Evolutionary conservation across 345 rosid species (phyloP).

Genomic region (Eucalyptus fibrosa): DNA sequence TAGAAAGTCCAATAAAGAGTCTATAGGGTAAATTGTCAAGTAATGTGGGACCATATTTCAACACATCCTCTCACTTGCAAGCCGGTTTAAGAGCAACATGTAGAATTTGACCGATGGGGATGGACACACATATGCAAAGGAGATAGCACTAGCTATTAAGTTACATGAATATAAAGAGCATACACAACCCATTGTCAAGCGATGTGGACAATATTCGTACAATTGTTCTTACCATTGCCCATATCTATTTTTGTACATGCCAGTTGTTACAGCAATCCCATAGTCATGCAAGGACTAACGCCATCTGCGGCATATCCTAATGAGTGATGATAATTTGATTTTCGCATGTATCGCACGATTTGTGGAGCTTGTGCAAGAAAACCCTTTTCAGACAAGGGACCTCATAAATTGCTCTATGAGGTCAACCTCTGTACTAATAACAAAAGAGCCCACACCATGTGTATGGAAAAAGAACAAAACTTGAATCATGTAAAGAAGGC

Average conservation of each 20-base stretch:
- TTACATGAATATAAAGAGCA: too few species aligned
- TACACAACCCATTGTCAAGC: neutral
- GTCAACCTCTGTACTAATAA: too few species aligned
- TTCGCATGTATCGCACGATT: neutral
- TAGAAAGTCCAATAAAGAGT: too few species aligned
- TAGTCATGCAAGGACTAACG: neutral
- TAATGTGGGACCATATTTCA: too few species aligned
- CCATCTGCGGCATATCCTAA: neutral
- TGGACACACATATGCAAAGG: too few species aligned
- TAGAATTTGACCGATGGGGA: too few species aligned
- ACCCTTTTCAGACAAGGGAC: neutral
- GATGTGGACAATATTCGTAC: neutral
- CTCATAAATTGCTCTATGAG: neutral
- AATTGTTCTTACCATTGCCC: rapidly evolving
- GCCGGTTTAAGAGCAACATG: too few species aligned
- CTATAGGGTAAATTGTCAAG: too few species aligned
- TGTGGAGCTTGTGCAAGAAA: too few species aligned
- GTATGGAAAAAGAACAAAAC: neutral
- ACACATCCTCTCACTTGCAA: too few species aligned
- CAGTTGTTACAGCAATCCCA: neutral
- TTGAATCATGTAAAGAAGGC: neutral
- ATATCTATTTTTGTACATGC: neutral
- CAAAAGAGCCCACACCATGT: neutral
- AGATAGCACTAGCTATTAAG: too few species aligned
- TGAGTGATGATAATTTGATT: neutral